Evolutionary conservation across 1,284 basidiomycete species (phyloP), one percentile per base, ranked within the genome.

Genomic region (Cutaneotrichosporon cutaneum): DNA sequence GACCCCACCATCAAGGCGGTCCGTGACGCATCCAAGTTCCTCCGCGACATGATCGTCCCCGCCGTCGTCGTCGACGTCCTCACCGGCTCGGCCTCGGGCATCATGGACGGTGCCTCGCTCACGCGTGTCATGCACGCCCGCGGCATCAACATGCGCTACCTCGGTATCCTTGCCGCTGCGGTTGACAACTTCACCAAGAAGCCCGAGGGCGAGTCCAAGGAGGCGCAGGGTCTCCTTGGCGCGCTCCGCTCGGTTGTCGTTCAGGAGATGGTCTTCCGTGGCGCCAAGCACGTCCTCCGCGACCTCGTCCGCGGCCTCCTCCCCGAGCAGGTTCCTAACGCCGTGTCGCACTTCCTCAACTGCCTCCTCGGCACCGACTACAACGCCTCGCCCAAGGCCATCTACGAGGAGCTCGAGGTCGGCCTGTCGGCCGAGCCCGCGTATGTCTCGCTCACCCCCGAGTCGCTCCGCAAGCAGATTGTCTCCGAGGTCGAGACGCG

Each of bases 101-200:
- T 82, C 60, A 77, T 79, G 75, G 84, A 85, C 66, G 84, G 84
- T 42, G 67, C 72, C 44, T 76, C 81, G 33, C 77, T 85, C 57
- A 80, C 82, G 52, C 77, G 79, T 67, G 74, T 81, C 62, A 73
- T 85, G 67, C 84, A 85, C 72, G 71, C 75, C 30, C 78, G 82
- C 50, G 84, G 84, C 72, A 83, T 85, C 80, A 85, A 85, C 77
- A 82, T 85, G 70, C 81, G 84, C 58, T 85, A 85, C 76, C 80
- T 85, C 39, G 84, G 84, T 56, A 70, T 77, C 56, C 66, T 81
- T 42, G 71, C 83, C 30, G 78, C 76, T 18, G 74, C 77, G 50
- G 74, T 82, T 47, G 77, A 79, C 44, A 70, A 77, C 36, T 80
- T 81, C 70, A 76, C 78, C 61, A 74, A 71, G 33, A 66, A 70